A percentile compares a stretch with the other conserved stretches of the same genome.
phyloP scores from a whole-genome alignment of 805 yeast genomes.

The Wickerhamiella nectarea region DNA sequence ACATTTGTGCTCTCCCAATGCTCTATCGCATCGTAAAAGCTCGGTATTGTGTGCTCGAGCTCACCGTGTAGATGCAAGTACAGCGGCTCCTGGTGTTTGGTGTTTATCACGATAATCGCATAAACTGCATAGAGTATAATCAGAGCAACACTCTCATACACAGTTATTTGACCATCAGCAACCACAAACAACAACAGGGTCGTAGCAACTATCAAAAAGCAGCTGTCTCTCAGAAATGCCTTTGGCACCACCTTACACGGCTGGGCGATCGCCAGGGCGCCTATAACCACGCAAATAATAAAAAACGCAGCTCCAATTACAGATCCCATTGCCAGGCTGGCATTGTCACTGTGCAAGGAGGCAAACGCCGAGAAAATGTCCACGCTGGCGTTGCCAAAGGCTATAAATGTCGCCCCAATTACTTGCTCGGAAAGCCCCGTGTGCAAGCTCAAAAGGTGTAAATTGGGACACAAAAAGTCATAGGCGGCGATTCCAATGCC shows the following conservation, averaged over 20 bases:
- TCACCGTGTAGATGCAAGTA: constrained; percentile 5
- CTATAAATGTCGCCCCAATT: constrained; percentile 75
- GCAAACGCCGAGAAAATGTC: constrained; percentile 75
- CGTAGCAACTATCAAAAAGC: constrained; percentile 41
- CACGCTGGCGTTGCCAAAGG: constrained; percentile 87
- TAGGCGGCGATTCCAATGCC: constrained; percentile 69
- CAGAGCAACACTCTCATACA: constrained; percentile 46
- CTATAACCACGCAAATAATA: constrained; percentile 65
- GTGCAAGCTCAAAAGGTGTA: constrained; percentile 47
- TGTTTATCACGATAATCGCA: constrained; percentile 34
- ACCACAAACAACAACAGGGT: constrained; percentile 39
- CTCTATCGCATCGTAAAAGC: background rate
- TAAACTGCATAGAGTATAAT: constrained; percentile 43
- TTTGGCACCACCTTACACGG: background rate
- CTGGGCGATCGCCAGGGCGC: constrained; percentile 51
- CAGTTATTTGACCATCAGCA: constrained; percentile 39
- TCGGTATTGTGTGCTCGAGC: background rate
- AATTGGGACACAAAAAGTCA: constrained; percentile 67
- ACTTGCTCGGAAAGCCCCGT: constrained; percentile 59
- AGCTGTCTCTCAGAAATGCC: constrained; percentile 45
- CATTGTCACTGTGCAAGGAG: constrained; percentile 60
- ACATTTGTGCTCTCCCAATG: background rate
- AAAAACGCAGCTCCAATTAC: constrained; percentile 83
- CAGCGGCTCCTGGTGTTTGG: background rate
- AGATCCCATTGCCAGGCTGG: constrained; percentile 76